Base-by-base conservation (phyloP, 1,139 yeast genomes). In the Arxiozyma telluris region DNA sequence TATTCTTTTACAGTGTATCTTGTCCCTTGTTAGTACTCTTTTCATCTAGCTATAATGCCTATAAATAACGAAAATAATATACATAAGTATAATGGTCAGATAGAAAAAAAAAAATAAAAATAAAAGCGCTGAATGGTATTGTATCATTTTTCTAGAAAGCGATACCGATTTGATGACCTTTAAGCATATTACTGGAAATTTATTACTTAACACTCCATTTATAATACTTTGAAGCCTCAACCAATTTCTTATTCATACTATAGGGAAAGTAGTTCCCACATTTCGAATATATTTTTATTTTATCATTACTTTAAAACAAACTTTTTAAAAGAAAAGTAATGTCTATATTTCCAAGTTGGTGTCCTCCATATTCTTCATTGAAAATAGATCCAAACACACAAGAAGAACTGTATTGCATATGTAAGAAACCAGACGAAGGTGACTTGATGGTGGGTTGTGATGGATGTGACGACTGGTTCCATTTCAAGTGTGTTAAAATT, bases 401-500 rank as follows among this genome's bases (percentile, higher is more conserved):
- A 49, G 86, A 83, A 58, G 93, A 84, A 57, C 72, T 88, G 12
- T 90, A 77, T 63, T 91, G 98, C 67, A 72, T 84, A 0, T 91
- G 98, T 67, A 76, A 94, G 47, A 79, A 78, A 57, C 87, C 91
- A 0, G 97, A 91, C 64, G 76, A 77, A 57, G 95, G 93, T 1
- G 87, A 87, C 67, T 67, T 85, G 58, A 90, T 90, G 97, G 86
- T 91, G 23, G 90, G 87, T 0, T 91, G 98, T 67, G 97, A 90
- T 67, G 91, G 89, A 8, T 91, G 98, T 70, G 96, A 90, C 64
- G 96, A 88, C 59, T 91, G 98, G 98, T 91, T 78, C 65, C 97
- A 91, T 70, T 88, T 91, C 67, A 75, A 73, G 50, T 91, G 97
- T 64, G 80, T 90, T 76, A 77, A 77, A 56, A 67, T 90, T 49